Conservation (phyloP, 176 grass and related monocot species). For the Coix lacrymajobi region DNA sequence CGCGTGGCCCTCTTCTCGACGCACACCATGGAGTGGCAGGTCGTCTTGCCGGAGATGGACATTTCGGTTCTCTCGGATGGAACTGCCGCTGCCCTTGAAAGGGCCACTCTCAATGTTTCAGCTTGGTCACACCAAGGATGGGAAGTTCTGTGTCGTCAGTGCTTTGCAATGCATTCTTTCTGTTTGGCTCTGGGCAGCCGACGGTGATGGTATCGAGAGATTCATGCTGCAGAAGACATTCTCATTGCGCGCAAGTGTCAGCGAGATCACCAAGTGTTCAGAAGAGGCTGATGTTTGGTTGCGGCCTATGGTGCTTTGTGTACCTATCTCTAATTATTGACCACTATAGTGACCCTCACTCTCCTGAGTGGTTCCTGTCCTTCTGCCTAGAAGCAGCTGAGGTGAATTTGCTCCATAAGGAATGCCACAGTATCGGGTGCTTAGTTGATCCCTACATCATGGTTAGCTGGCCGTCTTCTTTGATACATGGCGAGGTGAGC, state of each 20-base stretch:
- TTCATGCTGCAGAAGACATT: neutral
- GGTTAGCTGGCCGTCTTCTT: neutral
- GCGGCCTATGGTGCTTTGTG: neutral
- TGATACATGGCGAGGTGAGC: neutral
- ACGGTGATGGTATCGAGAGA: neutral
- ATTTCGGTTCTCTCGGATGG: neutral
- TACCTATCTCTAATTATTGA: neutral
- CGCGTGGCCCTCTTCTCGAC: neutral
- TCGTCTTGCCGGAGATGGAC: neutral
- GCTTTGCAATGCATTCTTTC: neutral
- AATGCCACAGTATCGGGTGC: accelerated
- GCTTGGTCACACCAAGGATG: neutral
- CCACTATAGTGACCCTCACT: accelerated
- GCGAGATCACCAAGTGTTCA: neutral
- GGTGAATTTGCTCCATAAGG: neutral
- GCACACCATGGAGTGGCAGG: neutral
- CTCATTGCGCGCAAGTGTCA: neutral
- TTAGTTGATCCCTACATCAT: neutral
- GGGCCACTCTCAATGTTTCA: accelerated
- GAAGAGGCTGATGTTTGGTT: neutral
- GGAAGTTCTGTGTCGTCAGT: neutral
- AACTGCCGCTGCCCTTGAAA: neutral
- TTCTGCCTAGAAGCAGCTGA: neutral
- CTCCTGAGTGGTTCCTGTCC: neutral
- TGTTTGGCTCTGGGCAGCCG: neutral